Evolutionary conservation across 2,329 filamentous ascomycete species (phyloP).

Genomic region (Chaetothyriales sp.): DNA sequence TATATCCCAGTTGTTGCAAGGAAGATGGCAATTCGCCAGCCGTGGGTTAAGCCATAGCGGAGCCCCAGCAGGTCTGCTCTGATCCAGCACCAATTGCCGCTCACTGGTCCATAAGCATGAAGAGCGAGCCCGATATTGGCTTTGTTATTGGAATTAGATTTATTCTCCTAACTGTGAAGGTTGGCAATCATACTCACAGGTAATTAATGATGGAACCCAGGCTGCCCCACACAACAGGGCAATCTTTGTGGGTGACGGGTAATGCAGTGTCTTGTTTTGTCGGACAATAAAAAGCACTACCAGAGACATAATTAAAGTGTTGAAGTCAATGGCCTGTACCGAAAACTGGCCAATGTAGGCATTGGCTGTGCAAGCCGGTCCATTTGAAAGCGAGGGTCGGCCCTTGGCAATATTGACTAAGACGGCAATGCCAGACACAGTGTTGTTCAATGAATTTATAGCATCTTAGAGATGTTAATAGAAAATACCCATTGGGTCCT

Average conservation of each 20-base stretch:
- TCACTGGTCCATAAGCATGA: constrained; percentile 26
- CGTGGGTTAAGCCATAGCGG: constrained; percentile 34
- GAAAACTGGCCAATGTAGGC: constrained; percentile 35
- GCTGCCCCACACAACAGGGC: neutral
- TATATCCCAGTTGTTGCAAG: constrained; percentile 30
- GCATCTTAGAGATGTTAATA: constrained; percentile 25
- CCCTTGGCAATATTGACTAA: constrained; percentile 17
- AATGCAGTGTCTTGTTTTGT: constrained; percentile 7
- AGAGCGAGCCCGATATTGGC: constrained; percentile 20
- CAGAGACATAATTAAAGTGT: neutral
- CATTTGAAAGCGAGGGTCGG: constrained; percentile 13
- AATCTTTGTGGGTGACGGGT: constrained; percentile 5
- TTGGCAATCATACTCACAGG: neutral
- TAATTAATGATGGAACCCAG: constrained; percentile 2
- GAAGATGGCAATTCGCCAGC: constrained; percentile 34
- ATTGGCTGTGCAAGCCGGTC: constrained; percentile 29
- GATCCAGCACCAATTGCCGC: constrained; percentile 40
- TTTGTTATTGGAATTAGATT: constrained; percentile 3
- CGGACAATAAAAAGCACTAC: constrained; percentile 14
- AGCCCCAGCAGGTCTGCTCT: constrained; percentile 24
- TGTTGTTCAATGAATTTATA: constrained; percentile 32
- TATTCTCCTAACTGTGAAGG: constrained; percentile 1
- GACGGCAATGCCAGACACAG: constrained; percentile 28
- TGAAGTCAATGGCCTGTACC: constrained; percentile 30
- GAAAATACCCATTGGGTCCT: constrained; percentile 7